Evolutionary conservation across 202 grass and related monocot genomes (phyloP).

Genomic region (Setaria viridis): DNA sequence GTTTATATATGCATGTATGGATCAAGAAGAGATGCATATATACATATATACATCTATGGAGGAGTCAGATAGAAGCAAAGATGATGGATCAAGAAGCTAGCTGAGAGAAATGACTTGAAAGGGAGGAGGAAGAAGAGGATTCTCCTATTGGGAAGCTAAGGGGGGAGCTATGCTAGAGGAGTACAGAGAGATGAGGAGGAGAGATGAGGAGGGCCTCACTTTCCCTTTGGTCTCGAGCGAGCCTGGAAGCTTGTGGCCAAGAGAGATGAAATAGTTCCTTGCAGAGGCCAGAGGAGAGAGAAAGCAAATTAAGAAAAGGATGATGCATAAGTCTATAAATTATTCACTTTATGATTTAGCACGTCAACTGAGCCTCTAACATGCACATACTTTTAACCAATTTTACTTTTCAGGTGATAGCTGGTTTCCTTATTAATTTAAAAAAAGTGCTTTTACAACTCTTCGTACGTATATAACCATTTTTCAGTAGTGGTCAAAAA

Average conservation of each 20-base stretch:
- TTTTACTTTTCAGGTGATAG: conserved; percentile 7
- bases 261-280: conserved; percentile 50
- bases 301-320: conserved; percentile 16
- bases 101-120: conserved; percentile 14
- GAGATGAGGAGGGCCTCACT: conserved; percentile 45
- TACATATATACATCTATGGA: background rate
- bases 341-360: conserved; percentile 2
- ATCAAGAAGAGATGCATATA: conserved; percentile 25
- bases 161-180: background rate
- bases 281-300: conserved; percentile 39
- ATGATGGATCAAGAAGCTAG: conserved; percentile 28
- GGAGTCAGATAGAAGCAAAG: conserved; percentile 11
- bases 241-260: conserved; percentile 41
- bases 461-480: background rate
- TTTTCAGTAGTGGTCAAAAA: background rate
- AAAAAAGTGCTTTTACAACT: background rate
- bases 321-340: conserved; percentile 16
- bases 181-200: background rate
- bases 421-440: background rate
- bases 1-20: background rate
- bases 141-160: conserved; percentile 28
- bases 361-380: background rate
- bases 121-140: conserved; percentile 24
- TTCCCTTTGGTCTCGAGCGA: conserved; percentile 53
- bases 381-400: conserved; percentile 2